Percentiles rank a stretch among this genome's conserved stretches.
Conservation (phyloP, 495 filamentous ascomycete genomes). For the Penicillium crystallinum region DNA sequence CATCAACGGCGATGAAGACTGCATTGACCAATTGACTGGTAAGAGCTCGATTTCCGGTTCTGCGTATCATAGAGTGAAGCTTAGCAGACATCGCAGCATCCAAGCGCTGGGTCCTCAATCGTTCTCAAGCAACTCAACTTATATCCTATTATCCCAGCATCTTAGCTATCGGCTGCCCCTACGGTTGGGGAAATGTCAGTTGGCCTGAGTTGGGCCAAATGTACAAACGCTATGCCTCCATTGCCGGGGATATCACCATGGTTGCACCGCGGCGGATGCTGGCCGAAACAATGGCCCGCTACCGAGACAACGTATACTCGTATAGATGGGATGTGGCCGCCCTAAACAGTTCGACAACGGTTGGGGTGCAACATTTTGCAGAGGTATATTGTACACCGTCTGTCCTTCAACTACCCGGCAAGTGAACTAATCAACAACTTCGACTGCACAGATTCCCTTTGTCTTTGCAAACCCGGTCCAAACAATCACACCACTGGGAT, state of each 20-base stretch:
- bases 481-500: slow-evolving; percentile 26
- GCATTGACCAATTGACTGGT: slow-evolving; percentile 38
- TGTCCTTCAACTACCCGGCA: background rate
- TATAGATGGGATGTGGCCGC: slow-evolving; percentile 49
- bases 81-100: slow-evolving; percentile 19
- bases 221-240: slow-evolving; percentile 49
- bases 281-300: slow-evolving; percentile 42
- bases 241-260: slow-evolving; percentile 52
- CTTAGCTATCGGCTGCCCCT: slow-evolving; percentile 39
- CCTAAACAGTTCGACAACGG: slow-evolving; percentile 22
- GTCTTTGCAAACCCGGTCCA: slow-evolving; percentile 49
- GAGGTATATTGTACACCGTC: slow-evolving; percentile 16
- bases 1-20: slow-evolving; percentile 40
- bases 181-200: slow-evolving; percentile 46
- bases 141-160: slow-evolving; percentile 39
- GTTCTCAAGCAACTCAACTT: slow-evolving; percentile 25
- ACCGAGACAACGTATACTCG: slow-evolving; percentile 42
- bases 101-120: slow-evolving; percentile 33
- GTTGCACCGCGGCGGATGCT: slow-evolving; percentile 49
- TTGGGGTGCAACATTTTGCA: slow-evolving; percentile 36
- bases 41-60: slow-evolving; percentile 1
- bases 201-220: slow-evolving; percentile 40
- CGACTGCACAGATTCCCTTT: slow-evolving; percentile 28
- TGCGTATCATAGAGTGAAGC: background rate
- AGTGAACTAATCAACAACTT: no score